Percentiles rank a stretch among this genome's conserved stretches.
Evolutionary conservation across 768 basidiomycete genomes (phyloP).

Genomic region (Suillus spraguei): DNA sequence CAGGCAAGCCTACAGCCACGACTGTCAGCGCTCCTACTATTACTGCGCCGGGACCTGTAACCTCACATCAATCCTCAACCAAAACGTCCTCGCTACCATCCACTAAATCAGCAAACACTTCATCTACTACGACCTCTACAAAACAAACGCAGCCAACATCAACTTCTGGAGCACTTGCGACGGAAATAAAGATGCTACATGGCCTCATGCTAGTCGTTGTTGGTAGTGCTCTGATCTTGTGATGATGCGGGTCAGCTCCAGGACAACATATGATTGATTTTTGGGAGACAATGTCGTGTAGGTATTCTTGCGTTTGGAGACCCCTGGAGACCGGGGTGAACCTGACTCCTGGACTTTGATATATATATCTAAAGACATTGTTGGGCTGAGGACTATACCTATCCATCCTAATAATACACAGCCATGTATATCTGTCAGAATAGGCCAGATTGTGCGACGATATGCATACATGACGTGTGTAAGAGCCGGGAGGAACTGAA

Average conservation of each 20-base stretch:
- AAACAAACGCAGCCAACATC: conserved; percentile 6
- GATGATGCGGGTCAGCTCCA: neutral
- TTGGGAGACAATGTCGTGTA: neutral
- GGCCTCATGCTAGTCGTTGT: neutral
- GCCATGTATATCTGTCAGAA: neutral
- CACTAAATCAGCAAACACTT: neutral
- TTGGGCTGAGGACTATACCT: neutral
- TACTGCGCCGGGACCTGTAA: neutral
- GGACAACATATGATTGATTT: neutral
- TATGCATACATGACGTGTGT: neutral
- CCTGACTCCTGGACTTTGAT: neutral
- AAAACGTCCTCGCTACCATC: neutral
- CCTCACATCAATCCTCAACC: conserved; percentile 3
- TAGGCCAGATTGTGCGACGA: neutral
- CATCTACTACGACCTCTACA: conserved; percentile 4
- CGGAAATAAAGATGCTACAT: neutral
- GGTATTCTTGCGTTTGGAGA: neutral
- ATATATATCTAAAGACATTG: neutral
- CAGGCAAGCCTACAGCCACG: neutral
- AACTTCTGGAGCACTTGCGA: conserved; percentile 7
- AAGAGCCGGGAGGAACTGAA: neutral
- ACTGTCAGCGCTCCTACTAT: neutral
- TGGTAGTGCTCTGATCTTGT: conserved; percentile 8
- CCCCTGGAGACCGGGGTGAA: neutral
- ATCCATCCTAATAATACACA: neutral